Percentiles rank a stretch among this genome's conserved stretches.
Evolutionary conservation across 345 rosid species (phyloP).

Genomic region (Aquilaria sinensis): DNA sequence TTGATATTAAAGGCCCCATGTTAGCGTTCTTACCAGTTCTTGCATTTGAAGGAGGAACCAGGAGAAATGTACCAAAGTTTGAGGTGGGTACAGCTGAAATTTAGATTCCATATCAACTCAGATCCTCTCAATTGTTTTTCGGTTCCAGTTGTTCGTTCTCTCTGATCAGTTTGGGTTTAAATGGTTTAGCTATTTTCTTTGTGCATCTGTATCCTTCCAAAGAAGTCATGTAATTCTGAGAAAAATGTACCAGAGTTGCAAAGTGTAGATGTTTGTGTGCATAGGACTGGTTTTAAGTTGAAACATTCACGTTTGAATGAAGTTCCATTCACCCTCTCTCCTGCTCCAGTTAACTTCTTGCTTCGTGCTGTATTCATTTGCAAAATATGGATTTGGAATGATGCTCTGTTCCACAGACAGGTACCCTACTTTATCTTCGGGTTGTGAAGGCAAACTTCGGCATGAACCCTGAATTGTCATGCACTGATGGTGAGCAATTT

Average conservation of each 20-base stretch:
- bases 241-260: neutral
- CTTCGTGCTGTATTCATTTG: neutral
- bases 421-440: conserved; percentile 66
- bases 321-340: too few relatives aligned
- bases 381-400: neutral
- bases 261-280: too few relatives aligned
- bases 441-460: conserved; percentile 72
- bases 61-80: conserved; percentile 74
- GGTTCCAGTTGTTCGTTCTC: too few relatives aligned
- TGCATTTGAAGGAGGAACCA: conserved; percentile 86
- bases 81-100: conserved; percentile 29
- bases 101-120: too few relatives aligned
- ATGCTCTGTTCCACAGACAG: conserved; percentile 36
- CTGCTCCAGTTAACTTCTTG: neutral
- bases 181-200: too few relatives aligned
- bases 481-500: conserved; percentile 55
- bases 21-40: conserved; percentile 70
- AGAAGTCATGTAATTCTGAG: neutral
- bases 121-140: too few relatives aligned
- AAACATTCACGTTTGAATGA: too few relatives aligned
- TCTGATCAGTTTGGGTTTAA: too few relatives aligned
- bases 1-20: conserved; percentile 77
- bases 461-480: conserved; percentile 69
- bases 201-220: neutral
- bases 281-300: too few relatives aligned